Percentiles rank a stretch among this genome's conserved stretches.
Conservation (phyloP, 441 rosid species). For the Jatropha multifida region DNA sequence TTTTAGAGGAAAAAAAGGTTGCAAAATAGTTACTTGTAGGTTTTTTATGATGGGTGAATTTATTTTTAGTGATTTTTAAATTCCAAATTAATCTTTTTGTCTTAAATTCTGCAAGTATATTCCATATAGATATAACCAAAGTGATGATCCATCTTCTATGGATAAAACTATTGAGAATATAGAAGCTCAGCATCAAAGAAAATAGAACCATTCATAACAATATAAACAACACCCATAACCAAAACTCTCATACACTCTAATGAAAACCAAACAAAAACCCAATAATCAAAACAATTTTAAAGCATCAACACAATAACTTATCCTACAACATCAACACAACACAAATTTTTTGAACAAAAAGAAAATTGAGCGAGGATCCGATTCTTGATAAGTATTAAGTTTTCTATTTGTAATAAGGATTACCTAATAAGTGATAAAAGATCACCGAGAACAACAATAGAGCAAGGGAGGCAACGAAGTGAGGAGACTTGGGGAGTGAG, state of each 20-base stretch:
- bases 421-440: too few relatives aligned
- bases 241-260: neutral
- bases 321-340: too few relatives aligned
- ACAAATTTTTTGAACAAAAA: neutral
- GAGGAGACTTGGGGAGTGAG: too few relatives aligned
- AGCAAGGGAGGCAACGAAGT: too few relatives aligned
- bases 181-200: conserved; percentile 60
- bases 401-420: too few relatives aligned
- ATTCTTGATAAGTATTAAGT: too few relatives aligned
- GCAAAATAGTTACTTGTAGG: too few relatives aligned
- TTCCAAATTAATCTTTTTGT: neutral
- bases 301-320: neutral
- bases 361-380: conserved; percentile 82
- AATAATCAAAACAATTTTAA: neutral
- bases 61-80: neutral
- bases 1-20: neutral
- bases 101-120: conserved; percentile 44
- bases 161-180: conserved; percentile 34
- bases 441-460: too few relatives aligned
- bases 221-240: neutral
- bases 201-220: conserved; percentile 22
- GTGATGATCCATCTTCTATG: conserved; percentile 7
- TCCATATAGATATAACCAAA: conserved; percentile 55
- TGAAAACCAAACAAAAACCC: neutral
- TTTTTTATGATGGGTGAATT: neutral